Base-by-base conservation (phyloP, 352 stramenopile genomes). In the Phytophthora colocasiae region DNA sequence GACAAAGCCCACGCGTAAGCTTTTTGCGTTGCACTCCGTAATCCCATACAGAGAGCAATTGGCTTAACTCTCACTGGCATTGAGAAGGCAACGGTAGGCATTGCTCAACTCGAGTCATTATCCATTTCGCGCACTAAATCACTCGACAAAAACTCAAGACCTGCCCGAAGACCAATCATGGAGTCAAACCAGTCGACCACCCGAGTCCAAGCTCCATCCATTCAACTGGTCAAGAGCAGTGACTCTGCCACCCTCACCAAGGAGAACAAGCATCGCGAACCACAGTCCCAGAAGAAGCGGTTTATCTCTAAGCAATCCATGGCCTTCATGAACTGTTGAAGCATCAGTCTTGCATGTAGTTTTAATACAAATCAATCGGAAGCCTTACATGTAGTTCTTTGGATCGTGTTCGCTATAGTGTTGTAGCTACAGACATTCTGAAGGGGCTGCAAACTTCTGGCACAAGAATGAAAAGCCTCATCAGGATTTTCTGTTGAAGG, bases 301-400 rank as follows among this genome's bases (percentile, higher is more conserved):
- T 62, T 63, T 32, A 73, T 73, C 41, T 73, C 66, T 32, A 61
- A 63, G 47, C 52, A 45, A 17, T 73, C 66, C 17, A 65, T 63
- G 50, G 47, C 43, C 38, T 71, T 69, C 52, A 69, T 69, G 62
- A 31, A 59, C 52, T 59, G 52, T 14, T 59, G 14, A 51, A 24
- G 26, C 29, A 15, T 41, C 15, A 7, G 24, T 50, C 19, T 48
- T n/a, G 5, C 19, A 15, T 32, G n/a, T 50, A 22, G 11, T 10
- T n/a, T 31, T 15, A 49, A 49, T 36, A 36, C 31, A 8, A 36
- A 36, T 2, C 31, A 31, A 31, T 31, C 27, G 27, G 6, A 31
- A 31, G 27, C 6, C 6, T 8, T 36, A 36, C 31, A 36, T 36
- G 7, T 36, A 36, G 31, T 11, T 34, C 31, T 8, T 34, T 9